phyloP scores from a whole-genome alignment of 1,284 basidiomycete species.

The Ceratobasidium papillatum region DNA sequence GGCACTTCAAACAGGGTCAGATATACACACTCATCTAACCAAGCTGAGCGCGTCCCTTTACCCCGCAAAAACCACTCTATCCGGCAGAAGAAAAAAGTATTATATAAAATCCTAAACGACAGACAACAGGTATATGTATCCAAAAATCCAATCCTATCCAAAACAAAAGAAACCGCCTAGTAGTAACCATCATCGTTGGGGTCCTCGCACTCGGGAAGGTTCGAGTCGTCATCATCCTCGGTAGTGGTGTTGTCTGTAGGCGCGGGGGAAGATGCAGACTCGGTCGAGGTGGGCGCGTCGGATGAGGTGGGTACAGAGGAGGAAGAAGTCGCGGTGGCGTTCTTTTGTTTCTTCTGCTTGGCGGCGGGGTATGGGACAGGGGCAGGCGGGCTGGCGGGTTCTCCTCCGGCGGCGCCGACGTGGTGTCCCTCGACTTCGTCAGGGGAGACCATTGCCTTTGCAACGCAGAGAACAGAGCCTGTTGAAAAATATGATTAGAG shows the following conservation, averaged over 20 bases:
- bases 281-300: background rate
- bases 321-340: conserved; percentile 48
- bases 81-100: background rate
- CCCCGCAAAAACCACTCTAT: too few species aligned
- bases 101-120: background rate
- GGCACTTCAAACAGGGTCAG: too few species aligned
- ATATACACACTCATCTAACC: too few species aligned
- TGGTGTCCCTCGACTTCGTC: conserved; percentile 51
- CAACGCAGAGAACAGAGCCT: conserved; percentile 62
- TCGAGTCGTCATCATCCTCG: conserved; percentile 55
- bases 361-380: conserved; percentile 50
- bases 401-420: conserved; percentile 51
- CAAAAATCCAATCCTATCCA: background rate
- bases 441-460: conserved; percentile 55
- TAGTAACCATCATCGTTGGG: conserved; percentile 37
- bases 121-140: background rate
- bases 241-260: conserved; percentile 40
- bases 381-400: conserved; percentile 42
- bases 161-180: background rate
- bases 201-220: conserved; percentile 69
- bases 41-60: too few species aligned
- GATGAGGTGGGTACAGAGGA: conserved; percentile 1
- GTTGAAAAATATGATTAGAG: conserved; percentile 5
- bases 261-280: conserved; percentile 43
- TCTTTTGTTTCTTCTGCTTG: conserved; percentile 46